Evolutionary conservation across 2,329 filamentous ascomycete genomes (phyloP).

Genomic region (Cryphonectria parasitica): DNA sequence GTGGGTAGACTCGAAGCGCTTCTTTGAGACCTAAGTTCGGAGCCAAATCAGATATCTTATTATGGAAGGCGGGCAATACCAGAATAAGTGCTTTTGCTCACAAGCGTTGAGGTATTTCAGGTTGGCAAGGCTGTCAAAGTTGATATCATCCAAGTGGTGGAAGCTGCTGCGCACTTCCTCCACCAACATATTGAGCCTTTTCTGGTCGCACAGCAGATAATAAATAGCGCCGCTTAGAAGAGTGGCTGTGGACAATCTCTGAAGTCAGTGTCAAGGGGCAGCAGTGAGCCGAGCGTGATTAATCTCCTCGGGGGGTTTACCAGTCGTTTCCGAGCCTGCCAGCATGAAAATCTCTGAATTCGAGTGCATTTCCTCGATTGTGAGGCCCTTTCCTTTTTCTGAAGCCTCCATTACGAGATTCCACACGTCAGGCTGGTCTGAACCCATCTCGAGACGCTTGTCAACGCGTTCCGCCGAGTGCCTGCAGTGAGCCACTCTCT

Average conservation of each 20-base stretch:
- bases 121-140: slow-evolving; percentile 30
- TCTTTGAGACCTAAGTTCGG: slow-evolving; percentile 31
- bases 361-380: slow-evolving; percentile 29
- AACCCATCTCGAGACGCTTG: slow-evolving; percentile 34
- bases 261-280: not conserved
- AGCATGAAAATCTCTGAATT: slow-evolving; percentile 32
- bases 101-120: slow-evolving; percentile 37
- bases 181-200: slow-evolving; percentile 29
- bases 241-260: not conserved
- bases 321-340: slow-evolving; percentile 38
- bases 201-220: slow-evolving; percentile 1
- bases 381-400: slow-evolving; percentile 29
- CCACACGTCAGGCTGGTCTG: slow-evolving; percentile 35
- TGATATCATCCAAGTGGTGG: slow-evolving; percentile 35
- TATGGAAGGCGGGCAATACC: no score
- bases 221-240: slow-evolving; percentile 12
- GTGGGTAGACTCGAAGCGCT: slow-evolving; percentile 34
- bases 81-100: not conserved
- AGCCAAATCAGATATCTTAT: not conserved
- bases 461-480: slow-evolving; percentile 36
- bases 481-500: slow-evolving; percentile 30
- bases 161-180: slow-evolving; percentile 38
- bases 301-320: slow-evolving; percentile 38
- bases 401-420: slow-evolving; percentile 33
- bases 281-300: slow-evolving; percentile 24